Percentiles rank a stretch among this genome's conserved stretches.
Evolutionary conservation across 371 early-diverging fungal species (phyloP).

Genomic region (Lichtheimia hyalospora): DNA sequence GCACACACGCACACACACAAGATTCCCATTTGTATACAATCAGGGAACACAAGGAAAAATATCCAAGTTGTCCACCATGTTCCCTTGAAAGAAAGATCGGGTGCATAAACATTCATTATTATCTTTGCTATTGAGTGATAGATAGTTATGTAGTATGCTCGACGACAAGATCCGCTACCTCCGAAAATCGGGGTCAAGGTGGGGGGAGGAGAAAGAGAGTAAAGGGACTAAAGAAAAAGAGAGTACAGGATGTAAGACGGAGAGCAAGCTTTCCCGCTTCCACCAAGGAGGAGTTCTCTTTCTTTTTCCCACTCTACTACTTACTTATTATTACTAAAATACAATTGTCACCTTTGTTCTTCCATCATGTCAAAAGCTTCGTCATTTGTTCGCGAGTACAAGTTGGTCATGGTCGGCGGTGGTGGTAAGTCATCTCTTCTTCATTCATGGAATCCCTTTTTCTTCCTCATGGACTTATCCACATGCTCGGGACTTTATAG

Average conservation of each 20-base stretch:
- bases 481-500: slow-evolving; percentile 19
- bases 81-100: no score
- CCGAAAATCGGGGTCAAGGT: neutral
- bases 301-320: neutral
- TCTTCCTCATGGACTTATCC: no score
- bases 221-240: neutral
- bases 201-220: neutral
- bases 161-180: neutral
- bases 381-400: slow-evolving; percentile 68
- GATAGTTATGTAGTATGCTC: no score
- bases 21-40: no score
- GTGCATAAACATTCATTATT: no score
- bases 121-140: no score
- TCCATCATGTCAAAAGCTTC: slow-evolving; percentile 46
- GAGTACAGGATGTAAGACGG: neutral
- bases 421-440: slow-evolving; percentile 58
- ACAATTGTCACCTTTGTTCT: neutral
- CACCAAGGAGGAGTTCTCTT: neutral
- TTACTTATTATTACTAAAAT: neutral
- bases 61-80: no score
- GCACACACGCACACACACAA: no score
- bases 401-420: slow-evolving; percentile 84
- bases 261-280: no score
- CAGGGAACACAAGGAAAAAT: no score
- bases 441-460: no score